Base-by-base conservation (phyloP, 2,329 filamentous ascomycete species). In the Penicillium sp. region DNA sequence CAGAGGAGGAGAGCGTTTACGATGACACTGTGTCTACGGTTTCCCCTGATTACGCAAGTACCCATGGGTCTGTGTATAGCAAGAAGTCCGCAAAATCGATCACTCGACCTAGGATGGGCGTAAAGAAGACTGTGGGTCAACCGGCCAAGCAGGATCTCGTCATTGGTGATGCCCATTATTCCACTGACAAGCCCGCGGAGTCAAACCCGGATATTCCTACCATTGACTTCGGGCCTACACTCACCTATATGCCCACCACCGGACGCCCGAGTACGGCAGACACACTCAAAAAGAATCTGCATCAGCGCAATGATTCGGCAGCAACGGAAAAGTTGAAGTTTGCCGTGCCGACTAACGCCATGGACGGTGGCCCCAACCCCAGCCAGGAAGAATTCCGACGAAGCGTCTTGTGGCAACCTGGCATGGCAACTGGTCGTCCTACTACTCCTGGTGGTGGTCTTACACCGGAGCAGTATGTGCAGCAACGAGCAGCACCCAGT, bases 161-260 rank as follows among this genome's bases (percentile, higher is more conserved):
- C 33, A 71, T 73, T 38, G 70, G 72, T 11, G 73, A 76, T 57
- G 64, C 65, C 44, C 70, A 60, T 43, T 73, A 73, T 50, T 54
- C 60, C 33, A 54, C 64, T 31, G 59, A 65, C 28, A 58, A 67
- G 25, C 48, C 59, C 13, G 31, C 49, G 15, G 57, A 56, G 20
- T 50, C 59, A 25, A 69, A 70, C 10, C 72, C 78, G 16, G 75
- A 80, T 41, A 81, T 94, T 45, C 87, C 87, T 1, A 69, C 76
- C 4, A 79, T 95, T 47, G 83, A 96, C 62, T 96, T 96, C 66
- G 91, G 91, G 0, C 87, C 84, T 4, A 95, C 90, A 0, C 70
- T 87, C 53, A 83, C 85, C 44, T 84, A 88, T 41, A 71, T 70
- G 45, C 75, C 78, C 18, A 70, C 70, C 29, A 71, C 67, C 13